Evolutionary conservation across 768 basidiomycete species (phyloP).

Genomic region (Boletus huronensis): DNA sequence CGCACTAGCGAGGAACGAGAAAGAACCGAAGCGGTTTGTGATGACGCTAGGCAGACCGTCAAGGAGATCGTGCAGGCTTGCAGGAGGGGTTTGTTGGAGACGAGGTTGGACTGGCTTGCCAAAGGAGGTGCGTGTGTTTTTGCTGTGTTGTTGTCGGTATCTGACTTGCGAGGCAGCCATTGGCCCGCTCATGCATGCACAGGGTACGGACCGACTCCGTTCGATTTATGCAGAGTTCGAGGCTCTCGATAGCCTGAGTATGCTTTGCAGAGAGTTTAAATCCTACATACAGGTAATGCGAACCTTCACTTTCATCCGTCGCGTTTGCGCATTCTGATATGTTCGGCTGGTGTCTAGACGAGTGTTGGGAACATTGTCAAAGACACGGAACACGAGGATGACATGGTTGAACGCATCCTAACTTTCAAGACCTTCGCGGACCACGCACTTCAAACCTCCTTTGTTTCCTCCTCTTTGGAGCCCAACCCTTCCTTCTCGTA

Average conservation of each 20-base stretch:
- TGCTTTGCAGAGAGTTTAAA: conserved; percentile 60
- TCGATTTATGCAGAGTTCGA: conserved; percentile 61
- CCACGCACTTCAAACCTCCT: conserved; percentile 45
- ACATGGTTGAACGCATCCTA: conserved; percentile 74
- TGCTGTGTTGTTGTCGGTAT: conserved; percentile 27
- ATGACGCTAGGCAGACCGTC: conserved; percentile 46
- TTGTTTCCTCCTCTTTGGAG: conserved; percentile 41
- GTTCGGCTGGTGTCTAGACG: conserved; percentile 35
- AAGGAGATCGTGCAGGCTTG: conserved; percentile 48
- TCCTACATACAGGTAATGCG: conserved; percentile 50
- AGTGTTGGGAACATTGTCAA: conserved; percentile 64
- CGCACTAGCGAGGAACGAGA: conserved; percentile 56
- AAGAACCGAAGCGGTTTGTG: conserved; percentile 48
- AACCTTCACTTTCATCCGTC: not conserved
- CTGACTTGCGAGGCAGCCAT: conserved; percentile 41
- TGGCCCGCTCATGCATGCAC: conserved; percentile 46
- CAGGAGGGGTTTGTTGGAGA: conserved; percentile 48
- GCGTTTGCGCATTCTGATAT: not conserved
- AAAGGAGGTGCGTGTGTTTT: conserved; percentile 37
- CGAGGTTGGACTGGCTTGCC: conserved; percentile 43
- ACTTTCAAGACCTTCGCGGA: conserved; percentile 62
- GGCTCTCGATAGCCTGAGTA: conserved; percentile 51
- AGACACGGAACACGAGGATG: conserved; percentile 59
- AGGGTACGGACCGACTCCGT: conserved; percentile 41
- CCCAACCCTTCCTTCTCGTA: conserved; percentile 59